A percentile compares a stretch with the other conserved stretches of the same genome.
phyloP scores from a whole-genome alignment of 306 rosid genomes.

The Quercus ilex region DNA sequence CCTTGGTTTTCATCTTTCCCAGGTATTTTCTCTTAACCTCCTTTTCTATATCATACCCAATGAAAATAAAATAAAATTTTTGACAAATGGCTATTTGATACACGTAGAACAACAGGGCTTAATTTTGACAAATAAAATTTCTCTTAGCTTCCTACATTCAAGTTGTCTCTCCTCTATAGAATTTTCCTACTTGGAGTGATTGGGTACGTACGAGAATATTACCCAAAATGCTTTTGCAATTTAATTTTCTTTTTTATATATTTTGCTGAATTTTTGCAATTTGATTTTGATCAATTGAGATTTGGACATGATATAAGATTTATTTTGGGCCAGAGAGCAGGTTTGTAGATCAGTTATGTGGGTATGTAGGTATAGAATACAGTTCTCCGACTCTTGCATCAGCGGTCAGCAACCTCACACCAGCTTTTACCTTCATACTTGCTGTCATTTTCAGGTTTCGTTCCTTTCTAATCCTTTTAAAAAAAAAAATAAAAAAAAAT shows the following conservation, averaged over 20 bases:
- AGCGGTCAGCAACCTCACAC: constrained; percentile 41
- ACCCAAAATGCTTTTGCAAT: neutral
- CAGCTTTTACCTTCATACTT: constrained; percentile 51
- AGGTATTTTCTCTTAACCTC: constrained; percentile 17
- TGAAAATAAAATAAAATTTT: neutral
- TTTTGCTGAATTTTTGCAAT: too few species aligned
- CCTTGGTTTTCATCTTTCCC: constrained; percentile 41
- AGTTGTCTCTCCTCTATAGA: constrained; percentile 26
- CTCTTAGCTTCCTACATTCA: constrained; percentile 48
- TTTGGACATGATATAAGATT: neutral
- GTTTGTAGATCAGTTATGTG: constrained; percentile 22
- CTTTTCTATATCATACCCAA: neutral
- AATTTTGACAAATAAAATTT: too few species aligned
- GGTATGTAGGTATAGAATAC: constrained; percentile 44
- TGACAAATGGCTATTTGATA: neutral
- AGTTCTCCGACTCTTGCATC: constrained; percentile 49
- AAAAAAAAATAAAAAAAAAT: too few species aligned
- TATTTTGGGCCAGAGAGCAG: constrained; percentile 21
- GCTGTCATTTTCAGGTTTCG: constrained; percentile 51
- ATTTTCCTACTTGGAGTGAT: constrained; percentile 40
- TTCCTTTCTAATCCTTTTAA: neutral
- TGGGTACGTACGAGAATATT: constrained; percentile 45
- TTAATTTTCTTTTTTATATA: neutral
- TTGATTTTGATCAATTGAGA: neutral
- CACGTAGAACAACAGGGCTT: constrained; percentile 32